Evolutionary conservation across 1,284 basidiomycete species (phyloP), one percentile per base, ranked within the genome.

Genomic region (Marasmius fiardii): DNA sequence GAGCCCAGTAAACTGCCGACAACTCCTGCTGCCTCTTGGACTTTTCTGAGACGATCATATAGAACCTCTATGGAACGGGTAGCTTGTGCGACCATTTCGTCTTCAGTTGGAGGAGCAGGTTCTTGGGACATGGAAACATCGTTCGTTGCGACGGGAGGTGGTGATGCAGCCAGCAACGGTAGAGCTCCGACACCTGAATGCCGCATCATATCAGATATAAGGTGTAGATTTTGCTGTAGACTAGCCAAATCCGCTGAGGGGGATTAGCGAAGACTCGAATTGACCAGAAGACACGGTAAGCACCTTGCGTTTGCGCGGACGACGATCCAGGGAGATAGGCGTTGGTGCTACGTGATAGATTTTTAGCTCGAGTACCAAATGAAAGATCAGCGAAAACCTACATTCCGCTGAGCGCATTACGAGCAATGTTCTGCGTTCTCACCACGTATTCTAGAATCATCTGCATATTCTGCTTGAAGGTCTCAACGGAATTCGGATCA

Each of bases 391-490:
- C 33, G n/a, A 26, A 73, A 31, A 10, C 79, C 56, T 60, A 85
- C 82, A 83, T 82, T 34, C 76, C 75, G 18, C 66, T 64, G n/a
- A 82, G 63, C 4, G 78, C 74, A 45, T 68, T 73, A 41, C 74
- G 68, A 0, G 81, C 77, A 2, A 79, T 64, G 7, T 62, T 65
- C 57, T 79, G 79, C 2, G 83, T 65, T 18, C 74, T 65, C 3
- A 68, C 59, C 3, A 82, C 69, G n/a, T 78, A 73, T 33, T 73
- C 70, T 37, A 77, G 75, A 0, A 75, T 71, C 20, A 77, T 52
- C 50, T 74, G 73, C 6, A 84, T 70, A 64, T 81, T 83, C 45
- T 79, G 76, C 58, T 78, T 81, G 72, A 86, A 83, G 12, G 74
- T 60, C 37, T 78, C 77, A 1, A 79, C 77, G 21, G 82, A 81